A percentile compares a stretch with the other conserved stretches of the same genome.
Conservation (phyloP, 108 stramenopile genomes). For the Nitzschia inconspicua region DNA sequence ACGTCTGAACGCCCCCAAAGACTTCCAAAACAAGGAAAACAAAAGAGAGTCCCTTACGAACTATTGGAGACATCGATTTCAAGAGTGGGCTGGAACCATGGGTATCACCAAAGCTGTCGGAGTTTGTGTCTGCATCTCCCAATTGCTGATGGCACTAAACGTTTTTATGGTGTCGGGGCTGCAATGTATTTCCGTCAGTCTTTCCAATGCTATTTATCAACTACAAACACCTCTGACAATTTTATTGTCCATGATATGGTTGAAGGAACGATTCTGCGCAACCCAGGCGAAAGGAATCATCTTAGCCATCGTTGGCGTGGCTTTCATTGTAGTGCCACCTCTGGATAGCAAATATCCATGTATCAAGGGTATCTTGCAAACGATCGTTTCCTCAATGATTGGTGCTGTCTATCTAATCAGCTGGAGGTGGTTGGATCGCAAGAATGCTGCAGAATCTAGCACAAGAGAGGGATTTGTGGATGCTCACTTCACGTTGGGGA, state of each 20-base stretch:
- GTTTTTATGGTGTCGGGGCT: conserved; percentile 18
- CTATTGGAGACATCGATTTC: conserved; percentile 1
- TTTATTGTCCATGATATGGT: conserved; percentile 5
- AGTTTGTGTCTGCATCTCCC: background rate
- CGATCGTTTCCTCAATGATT: conserved; percentile 15
- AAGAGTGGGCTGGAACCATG: conserved; percentile 10
- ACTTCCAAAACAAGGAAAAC: background rate
- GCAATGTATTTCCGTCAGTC: conserved; percentile 27
- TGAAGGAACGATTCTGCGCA: conserved; percentile 1
- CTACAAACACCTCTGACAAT: conserved; percentile 19
- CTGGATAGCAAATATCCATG: too few species aligned
- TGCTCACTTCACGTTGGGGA: conserved; percentile 25
- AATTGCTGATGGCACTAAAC: conserved; percentile 15
- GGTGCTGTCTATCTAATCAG: conserved; percentile 21
- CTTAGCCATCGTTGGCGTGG: conserved; percentile 15
- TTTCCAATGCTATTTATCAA: conserved; percentile 35
- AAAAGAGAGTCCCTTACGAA: background rate
- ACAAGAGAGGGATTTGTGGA: conserved; percentile 11
- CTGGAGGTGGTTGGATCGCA: conserved; percentile 13
- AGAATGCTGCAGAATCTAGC: background rate
- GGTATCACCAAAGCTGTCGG: background rate
- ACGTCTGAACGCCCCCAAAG: background rate
- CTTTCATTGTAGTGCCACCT: conserved; percentile 24
- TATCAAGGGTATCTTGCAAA: conserved; percentile 7
- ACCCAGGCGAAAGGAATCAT: conserved; percentile 17